Base-by-base conservation (phyloP, 2,329 filamentous ascomycete species). In the Stachybotrys elegans region DNA sequence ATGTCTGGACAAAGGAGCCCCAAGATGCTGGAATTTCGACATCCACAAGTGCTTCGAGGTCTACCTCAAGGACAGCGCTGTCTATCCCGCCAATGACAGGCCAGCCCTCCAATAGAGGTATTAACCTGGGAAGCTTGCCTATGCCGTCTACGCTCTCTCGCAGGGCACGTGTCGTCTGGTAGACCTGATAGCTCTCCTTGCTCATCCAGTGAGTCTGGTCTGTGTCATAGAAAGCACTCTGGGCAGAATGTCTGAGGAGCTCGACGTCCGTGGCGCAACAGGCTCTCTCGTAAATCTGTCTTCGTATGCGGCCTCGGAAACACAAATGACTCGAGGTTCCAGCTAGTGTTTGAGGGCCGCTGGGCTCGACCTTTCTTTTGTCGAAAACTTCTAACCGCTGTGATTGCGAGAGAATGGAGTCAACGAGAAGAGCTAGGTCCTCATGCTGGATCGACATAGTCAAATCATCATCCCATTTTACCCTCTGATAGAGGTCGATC, bases 21-120 rank as follows among this genome's bases (percentile, higher is more conserved):
- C 71, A 4, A 84, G 59, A 55, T 76, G 84, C 55, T 74, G 46
- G 20, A 2, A 39, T 81, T 3, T 61, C 45, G 1, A 86, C 62
- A 0, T 83, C 83, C 45, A 85, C 75, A 51, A 76, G 70, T 0
- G 78, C 31, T 16, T 16, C 31, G 19, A 34, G n/a, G 3, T 34
- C 31, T 7, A 34, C n/a, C 14, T 9, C n/a, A 16, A 34, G n/a
- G 7, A 16, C 8, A 16, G 11, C 31, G 31, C 19, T 17, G 9
- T 43, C 40, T 20, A 46, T 42, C 5, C 47, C 40, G n/a, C 14
- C 42, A 16, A 45, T 23, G 6, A 13, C 19, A 9, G 6, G 9
- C 46, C 46, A 49, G 0, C 20, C 14, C 4, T 49, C 42, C 21
- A 51, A 12, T 5, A 45, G 12, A 22, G 46, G 40, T 2, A 29